Evolutionary conservation across 768 basidiomycete genomes (phyloP), one percentile per base, ranked within the genome.

Genomic region (Suillus clintonianus): DNA sequence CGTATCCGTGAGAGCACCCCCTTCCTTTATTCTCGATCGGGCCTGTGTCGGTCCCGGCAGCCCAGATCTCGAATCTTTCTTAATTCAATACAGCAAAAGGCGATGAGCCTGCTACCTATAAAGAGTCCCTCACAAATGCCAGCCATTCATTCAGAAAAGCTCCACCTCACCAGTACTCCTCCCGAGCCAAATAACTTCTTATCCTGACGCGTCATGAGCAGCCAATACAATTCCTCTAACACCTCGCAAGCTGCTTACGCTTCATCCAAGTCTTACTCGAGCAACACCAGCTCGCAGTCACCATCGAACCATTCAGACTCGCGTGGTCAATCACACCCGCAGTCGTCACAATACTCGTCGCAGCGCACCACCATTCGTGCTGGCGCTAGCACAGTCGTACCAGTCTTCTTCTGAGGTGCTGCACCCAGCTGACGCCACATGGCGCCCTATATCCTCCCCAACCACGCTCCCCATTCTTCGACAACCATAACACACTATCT

Each of bases 391-490:
- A 73, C 80, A 19, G 81, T 78, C 34, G 86, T 82, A 50, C 80
- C 87, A 55, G 82, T 86, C 41, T 87, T 89, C 78, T 89, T 89
- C 78, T 89, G 73, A 80, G 32, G 11, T 48, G 27, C 42, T 32
- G 24, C n/a, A n/a, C n/a, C n/a, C n/a, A n/a, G n/a, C 17, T 10
- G 5, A 13, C 24, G 39, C 56, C 30, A 27, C 56, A 57, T 32
- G 50, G 50, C 17, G 17, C 11, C 5, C n/a, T n/a, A n/a, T 51
- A 50, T 14, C 34, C 22, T 6, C 32, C 9, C 50, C 17, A 17
- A 34, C 1, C n/a, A n/a, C n/a, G n/a, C n/a, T n/a, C n/a, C n/a
- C 36, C 55, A 5, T 13, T 41, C 3, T 19, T 30, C 37, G 17
- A 57, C 37, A 41, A 27, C 37, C 37, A 57, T 41, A 57, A 6